phyloP scores from a whole-genome alignment of 2,329 filamentous ascomycete species.

The Ophiosphaerella korrae region DNA sequence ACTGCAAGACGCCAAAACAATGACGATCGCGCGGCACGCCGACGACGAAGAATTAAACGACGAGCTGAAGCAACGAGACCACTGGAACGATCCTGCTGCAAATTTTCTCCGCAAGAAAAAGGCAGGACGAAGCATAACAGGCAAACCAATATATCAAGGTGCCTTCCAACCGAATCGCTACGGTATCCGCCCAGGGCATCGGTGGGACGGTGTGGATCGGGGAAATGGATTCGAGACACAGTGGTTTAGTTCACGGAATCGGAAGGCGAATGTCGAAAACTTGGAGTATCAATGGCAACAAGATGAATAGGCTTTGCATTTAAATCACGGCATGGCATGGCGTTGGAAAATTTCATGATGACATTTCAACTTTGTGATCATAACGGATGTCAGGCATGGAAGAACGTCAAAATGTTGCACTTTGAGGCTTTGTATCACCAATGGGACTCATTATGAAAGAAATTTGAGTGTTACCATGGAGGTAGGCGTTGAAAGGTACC shows the following conservation, averaged over 20 bases:
- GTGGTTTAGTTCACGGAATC: conserved; percentile 87
- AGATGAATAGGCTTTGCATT: conserved; percentile 67
- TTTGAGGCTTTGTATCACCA: background rate
- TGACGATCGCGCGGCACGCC: conserved; percentile 77
- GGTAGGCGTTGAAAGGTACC: no score
- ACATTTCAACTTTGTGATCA: background rate
- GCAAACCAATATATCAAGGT: conserved; percentile 76
- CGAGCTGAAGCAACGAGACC: conserved; percentile 73
- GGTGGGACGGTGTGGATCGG: conserved; percentile 97
- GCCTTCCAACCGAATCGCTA: conserved; percentile 88
- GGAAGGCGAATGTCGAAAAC: conserved; percentile 74
- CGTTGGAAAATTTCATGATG: background rate
- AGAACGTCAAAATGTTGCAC: no score
- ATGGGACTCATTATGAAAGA: conserved; percentile 3
- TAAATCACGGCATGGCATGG: conserved; percentile 9
- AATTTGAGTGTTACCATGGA: background rate
- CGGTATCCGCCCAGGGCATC: conserved; percentile 86
- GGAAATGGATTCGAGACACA: conserved; percentile 92
- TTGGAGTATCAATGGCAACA: conserved; percentile 95
- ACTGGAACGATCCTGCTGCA: conserved; percentile 95
- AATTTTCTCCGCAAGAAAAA: conserved; percentile 69
- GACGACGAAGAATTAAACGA: conserved; percentile 87
- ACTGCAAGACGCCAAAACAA: conserved; percentile 79
- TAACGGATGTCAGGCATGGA: no score
- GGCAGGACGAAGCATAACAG: conserved; percentile 53